phyloP scores from a whole-genome alignment of 1,284 basidiomycete genomes.

The Naganishia albida region DNA sequence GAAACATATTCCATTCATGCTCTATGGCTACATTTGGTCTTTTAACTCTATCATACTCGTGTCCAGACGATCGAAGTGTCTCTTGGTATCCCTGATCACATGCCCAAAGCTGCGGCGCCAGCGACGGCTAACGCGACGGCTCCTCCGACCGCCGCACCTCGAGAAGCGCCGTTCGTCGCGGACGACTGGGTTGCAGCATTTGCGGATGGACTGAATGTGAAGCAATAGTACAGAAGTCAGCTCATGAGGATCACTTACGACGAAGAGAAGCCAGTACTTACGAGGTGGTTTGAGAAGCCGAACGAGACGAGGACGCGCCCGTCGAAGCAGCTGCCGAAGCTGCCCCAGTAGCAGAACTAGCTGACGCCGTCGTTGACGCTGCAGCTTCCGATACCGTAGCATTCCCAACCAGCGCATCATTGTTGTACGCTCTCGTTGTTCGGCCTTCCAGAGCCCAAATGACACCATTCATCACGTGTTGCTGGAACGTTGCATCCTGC shows the following conservation, averaged over 20 bases:
- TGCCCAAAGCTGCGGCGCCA: constrained; percentile 8
- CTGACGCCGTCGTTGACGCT: background rate
- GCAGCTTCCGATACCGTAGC: constrained; percentile 5
- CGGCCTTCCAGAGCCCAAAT: constrained; percentile 65
- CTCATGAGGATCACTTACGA: too few relatives aligned
- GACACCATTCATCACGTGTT: constrained; percentile 72
- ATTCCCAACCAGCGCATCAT: constrained; percentile 47
- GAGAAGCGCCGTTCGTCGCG: constrained; percentile 16
- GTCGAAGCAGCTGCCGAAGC: background rate
- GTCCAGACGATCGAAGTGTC: background rate
- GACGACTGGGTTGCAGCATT: background rate
- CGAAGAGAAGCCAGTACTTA: background rate
- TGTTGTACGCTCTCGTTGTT: constrained; percentile 52
- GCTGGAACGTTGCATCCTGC: constrained; percentile 64
- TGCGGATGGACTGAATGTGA: background rate
- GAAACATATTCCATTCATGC: background rate
- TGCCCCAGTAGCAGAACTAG: background rate
- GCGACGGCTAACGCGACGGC: constrained; percentile 15
- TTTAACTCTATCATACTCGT: background rate
- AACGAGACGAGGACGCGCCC: background rate
- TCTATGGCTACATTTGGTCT: constrained; percentile 15
- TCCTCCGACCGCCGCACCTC: background rate
- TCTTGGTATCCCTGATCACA: background rate
- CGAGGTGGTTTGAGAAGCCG: background rate
- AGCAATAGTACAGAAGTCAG: background rate